These are phyloP conservation scores for Scleroderma citrinum DNA, from an alignment of 768 basidiomycete species.

Conservation along the genomic window DNA sequence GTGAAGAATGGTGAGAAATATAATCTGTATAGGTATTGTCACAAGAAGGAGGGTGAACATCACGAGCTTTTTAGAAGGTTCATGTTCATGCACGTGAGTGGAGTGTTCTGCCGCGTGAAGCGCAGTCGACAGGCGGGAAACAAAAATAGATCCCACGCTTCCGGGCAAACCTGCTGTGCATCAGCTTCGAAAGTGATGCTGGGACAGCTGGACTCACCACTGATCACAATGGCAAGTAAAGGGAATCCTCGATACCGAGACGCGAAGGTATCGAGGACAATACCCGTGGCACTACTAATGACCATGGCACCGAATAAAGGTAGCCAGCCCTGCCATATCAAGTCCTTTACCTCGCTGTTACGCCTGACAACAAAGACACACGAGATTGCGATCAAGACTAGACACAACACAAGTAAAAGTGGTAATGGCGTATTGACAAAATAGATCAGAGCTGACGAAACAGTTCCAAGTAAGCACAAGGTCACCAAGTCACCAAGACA, in stretches of 20 bases:
- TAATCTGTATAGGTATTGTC: conserved; percentile 72
- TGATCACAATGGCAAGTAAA: conserved; percentile 80
- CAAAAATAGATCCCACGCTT: conserved; percentile 83
- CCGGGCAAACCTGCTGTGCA: conserved; percentile 65
- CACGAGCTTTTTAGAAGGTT: conserved; percentile 44
- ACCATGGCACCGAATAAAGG: conserved; percentile 89
- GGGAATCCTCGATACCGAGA: conserved; percentile 84
- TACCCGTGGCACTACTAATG: conserved; percentile 82
- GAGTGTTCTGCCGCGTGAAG: conserved; percentile 48
- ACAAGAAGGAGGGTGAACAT: conserved; percentile 67
- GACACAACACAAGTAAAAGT: conserved; percentile 43
- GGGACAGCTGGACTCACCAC: conserved; percentile 43
- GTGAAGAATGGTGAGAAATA: conserved; percentile 64
- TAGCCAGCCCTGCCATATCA: conserved; percentile 82
- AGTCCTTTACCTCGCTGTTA: conserved; percentile 63
- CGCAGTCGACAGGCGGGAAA: conserved; percentile 85
- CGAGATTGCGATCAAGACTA: conserved; percentile 42
- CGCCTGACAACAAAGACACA: conserved; percentile 54
- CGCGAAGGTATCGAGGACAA: conserved; percentile 88
- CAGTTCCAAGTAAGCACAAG: conserved; percentile 69
- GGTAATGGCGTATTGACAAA: conserved; percentile 63
- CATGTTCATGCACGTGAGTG: conserved; percentile 6
- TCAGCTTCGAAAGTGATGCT: neutral
- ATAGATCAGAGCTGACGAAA: conserved; percentile 67
- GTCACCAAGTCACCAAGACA: conserved; percentile 93